Base-by-base conservation (phyloP, 108 stramenopile species). In the Licmophora abbreviata region DNA sequence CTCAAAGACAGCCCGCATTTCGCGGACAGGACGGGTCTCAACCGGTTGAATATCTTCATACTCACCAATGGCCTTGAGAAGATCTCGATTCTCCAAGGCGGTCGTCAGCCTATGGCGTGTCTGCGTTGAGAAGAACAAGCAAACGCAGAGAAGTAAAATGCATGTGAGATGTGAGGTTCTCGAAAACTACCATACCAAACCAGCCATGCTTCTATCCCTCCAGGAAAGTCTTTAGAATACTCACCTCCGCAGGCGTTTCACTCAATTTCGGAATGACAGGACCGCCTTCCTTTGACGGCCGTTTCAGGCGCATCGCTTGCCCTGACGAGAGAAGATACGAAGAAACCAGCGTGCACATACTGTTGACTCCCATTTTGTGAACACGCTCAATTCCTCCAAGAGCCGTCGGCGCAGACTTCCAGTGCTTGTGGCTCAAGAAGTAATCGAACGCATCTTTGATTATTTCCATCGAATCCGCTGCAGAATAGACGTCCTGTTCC, bases 401-500 rank as follows among this genome's bases (percentile, higher is more conserved):
- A 4, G 82, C 73, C 7, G 61, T 50, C 2, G 60, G 59, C 0
- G 82, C 59, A 8, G 74, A 73, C 53, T 64, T 64, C 88, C 88
- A 90, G 26, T 67, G 64, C 33, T 51, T 37, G 12, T 76, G 72
- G 28, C 74, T 66, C 3, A 69, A 38, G 66, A 91, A 91, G 66
- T 79, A 91, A 0, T 69, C 61, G 58, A 78, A 79, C 8, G 88
- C 85, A 69, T 91, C 88, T 22, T 85, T 57, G 11, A 91, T 68
- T 41, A 91, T 86, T 48, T 91, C 88, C 84, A 91, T 79, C 21
- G 71, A 64, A 60, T 91, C 88, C 1, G 79, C 85, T 1, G 84
- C 88, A 0, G 84, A 82, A 54, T 91, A 86, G 41, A 91, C 73
- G 48, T 91, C 88, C 49, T 84, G 82, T 64, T 91, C 88, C 28